Percentiles rank a stretch among this genome's conserved stretches.
These are phyloP conservation scores for Teunomyces barrocoloradensis DNA, from an alignment of 805 yeast genomes.

Conservation along the genomic window DNA sequence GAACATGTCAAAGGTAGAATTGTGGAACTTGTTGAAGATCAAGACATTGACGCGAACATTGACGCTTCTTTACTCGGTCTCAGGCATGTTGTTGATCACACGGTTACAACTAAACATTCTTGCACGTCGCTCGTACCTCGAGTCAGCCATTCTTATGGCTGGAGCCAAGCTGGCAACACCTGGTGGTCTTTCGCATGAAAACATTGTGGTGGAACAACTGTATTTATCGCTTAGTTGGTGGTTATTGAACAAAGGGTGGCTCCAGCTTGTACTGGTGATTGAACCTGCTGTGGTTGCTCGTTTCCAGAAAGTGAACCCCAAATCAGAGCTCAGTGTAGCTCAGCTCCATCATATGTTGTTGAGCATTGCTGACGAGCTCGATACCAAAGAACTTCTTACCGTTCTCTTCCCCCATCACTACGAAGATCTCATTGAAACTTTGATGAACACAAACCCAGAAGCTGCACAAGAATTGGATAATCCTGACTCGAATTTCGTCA, in stretches of 20 bases:
- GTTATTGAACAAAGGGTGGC: conserved; percentile 86
- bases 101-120: conserved; percentile 84
- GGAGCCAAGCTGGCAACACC: conserved; percentile 27
- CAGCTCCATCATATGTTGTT: conserved; percentile 50
- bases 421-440: conserved; percentile 42
- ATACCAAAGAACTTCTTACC: conserved; percentile 11
- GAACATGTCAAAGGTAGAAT: conserved; percentile 42
- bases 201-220: conserved; percentile 70
- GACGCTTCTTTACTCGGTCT: conserved; percentile 64
- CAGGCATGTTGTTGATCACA: conserved; percentile 72
- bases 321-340: conserved; percentile 62
- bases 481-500: conserved; percentile 34
- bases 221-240: conserved; percentile 91
- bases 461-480: conserved; percentile 35
- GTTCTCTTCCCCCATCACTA: conserved; percentile 33
- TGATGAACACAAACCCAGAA: conserved; percentile 48
- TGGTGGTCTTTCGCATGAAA: conserved; percentile 21
- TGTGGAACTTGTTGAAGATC: conserved; percentile 82
- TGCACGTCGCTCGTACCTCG: conserved; percentile 82
- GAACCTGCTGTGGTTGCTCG: conserved; percentile 56
- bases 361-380: conserved; percentile 13
- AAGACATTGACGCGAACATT: conserved; percentile 71
- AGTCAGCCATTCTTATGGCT: conserved; percentile 71
- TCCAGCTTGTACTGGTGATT: conserved; percentile 50
- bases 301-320: conserved; percentile 65